Base-by-base conservation (phyloP, 495 filamentous ascomycete species). In the Rhizodiscina lignyota region DNA sequence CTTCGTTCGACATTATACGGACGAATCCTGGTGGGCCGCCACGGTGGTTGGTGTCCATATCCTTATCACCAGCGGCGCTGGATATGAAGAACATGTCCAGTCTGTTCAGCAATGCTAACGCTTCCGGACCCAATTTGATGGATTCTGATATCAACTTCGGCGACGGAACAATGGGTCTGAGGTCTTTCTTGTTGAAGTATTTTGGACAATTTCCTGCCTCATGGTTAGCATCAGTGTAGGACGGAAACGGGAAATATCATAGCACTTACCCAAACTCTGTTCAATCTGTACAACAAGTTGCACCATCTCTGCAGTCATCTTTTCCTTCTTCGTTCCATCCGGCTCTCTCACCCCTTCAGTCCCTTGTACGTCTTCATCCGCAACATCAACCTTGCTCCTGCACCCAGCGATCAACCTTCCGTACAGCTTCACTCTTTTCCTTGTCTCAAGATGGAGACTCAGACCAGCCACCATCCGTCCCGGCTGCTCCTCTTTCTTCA, bases 31-130 rank as follows among this genome's bases (percentile, higher is more conserved):
- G 60, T 4, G 77, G 64, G 0, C 83, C 82, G 24, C 83, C 82
- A 18, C 83, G 69, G 41, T 79, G 72, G 48, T 89, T 89, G n/a
- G 75, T 79, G 50, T 86, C 82, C 83, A 92, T 86, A 43, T 71
- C 74, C 16, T 51, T 47, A 10, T 48, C 48, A n/a, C 66, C 63
- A 41, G 77, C 61, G 10, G 64, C 67, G 23, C 70, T 74, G 18
- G 77, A 75, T 13, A 89, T 58, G 51, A 92, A 89, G 42, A 92
- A 74, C 22, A 79, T 55, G 48, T 86, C 83, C 15, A 79, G 68
- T 41, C 72, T 68, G 5, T 42, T 51, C 10, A 92, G 52, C 3
- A 87, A 50, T 4, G 59, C 49, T 5, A 81, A 32, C 8, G 78
- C 77, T 28, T 58, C 53, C 17, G 49, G 42, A 12, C 48, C 35